phyloP scores from a whole-genome alignment of 176 grass and related monocot species.

The Saccharum spontaneum region DNA sequence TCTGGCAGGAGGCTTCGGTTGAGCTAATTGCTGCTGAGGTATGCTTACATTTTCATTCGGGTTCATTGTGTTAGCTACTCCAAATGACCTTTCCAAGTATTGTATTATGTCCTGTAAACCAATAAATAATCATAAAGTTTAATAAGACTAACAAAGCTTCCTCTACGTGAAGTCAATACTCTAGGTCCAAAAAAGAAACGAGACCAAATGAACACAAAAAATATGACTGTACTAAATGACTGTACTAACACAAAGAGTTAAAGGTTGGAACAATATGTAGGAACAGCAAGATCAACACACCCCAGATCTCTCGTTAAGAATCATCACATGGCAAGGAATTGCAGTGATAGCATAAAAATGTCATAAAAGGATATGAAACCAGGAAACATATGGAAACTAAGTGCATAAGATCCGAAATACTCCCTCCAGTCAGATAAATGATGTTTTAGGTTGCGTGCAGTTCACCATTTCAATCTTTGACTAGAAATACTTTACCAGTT shows the following conservation, averaged over 20 bases:
- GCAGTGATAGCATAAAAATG: neutral
- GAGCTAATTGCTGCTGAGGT: conserved; percentile 58
- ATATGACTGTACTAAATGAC: conserved; percentile 15
- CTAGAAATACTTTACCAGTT: neutral
- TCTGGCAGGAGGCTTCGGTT: conserved; percentile 50
- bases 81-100: conserved; percentile 96
- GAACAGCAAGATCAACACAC: neutral
- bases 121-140: conserved; percentile 28
- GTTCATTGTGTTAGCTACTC: conserved; percentile 53
- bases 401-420: neutral
- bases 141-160: neutral
- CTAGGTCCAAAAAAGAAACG: conserved; percentile 13
- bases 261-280: neutral
- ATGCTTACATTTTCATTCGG: conserved; percentile 68
- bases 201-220: neutral
- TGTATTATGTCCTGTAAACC: conserved; percentile 88
- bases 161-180: neutral
- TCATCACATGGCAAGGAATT: neutral
- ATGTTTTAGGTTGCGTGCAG: neutral
- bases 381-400: neutral
- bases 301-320: neutral
- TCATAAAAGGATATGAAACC: neutral
- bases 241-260: neutral
- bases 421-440: neutral
- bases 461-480: neutral